Evolutionary conservation across 2,329 filamentous ascomycete genomes (phyloP).

Genomic region (Paramyrothecium roridum): DNA sequence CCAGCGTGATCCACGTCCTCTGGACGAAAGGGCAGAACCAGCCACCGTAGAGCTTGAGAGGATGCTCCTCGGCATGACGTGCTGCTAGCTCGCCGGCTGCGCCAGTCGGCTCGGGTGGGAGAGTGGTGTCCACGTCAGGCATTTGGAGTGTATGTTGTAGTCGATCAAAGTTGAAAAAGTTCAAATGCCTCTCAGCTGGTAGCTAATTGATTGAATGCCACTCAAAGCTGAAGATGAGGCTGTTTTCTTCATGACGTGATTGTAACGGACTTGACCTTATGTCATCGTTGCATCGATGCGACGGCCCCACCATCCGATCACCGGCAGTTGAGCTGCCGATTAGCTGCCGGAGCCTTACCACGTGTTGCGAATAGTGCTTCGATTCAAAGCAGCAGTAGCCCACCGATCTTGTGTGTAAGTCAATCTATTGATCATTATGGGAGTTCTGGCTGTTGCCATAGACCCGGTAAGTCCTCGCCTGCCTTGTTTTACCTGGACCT

Average conservation of each 20-base stretch:
- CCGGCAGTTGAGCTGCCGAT: neutral
- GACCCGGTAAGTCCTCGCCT: no score
- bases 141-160: conserved; percentile 19
- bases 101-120: conserved; percentile 45
- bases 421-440: no score
- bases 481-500: no score
- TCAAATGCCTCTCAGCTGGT: no score
- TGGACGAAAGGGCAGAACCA: conserved; percentile 76
- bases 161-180: neutral
- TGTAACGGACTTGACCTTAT: neutral
- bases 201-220: no score
- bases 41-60: conserved; percentile 65
- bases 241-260: neutral
- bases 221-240: no score
- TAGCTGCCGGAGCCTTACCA: neutral
- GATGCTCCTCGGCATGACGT: conserved; percentile 42
- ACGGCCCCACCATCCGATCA: neutral
- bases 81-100: conserved; percentile 44
- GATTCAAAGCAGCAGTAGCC: no score
- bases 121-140: conserved; percentile 44
- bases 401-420: no score
- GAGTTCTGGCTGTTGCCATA: no score
- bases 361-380: neutral
- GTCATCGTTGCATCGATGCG: neutral
- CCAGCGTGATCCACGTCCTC: conserved; percentile 68